phyloP scores from a whole-genome alignment of 1,284 basidiomycete species.

The Apiotrichum brassicae region DNA sequence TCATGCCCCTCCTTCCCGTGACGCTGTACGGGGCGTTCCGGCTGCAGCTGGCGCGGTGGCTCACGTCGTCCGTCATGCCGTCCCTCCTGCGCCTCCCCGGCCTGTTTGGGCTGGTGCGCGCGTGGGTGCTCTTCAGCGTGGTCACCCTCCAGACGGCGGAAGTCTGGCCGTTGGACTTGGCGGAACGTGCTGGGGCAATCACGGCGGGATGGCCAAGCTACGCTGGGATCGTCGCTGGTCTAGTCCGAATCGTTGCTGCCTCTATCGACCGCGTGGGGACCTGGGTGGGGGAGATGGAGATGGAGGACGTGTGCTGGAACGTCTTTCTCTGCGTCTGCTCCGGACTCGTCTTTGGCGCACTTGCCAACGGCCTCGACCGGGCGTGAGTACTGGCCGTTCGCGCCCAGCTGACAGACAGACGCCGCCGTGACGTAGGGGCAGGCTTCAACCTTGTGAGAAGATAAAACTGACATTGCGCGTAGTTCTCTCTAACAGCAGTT shows the following conservation, averaged over 20 bases:
- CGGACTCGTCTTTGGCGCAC: constrained; percentile 31
- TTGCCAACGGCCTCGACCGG: constrained; percentile 40
- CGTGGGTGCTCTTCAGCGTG: constrained; percentile 38
- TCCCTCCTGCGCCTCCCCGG: constrained; percentile 37
- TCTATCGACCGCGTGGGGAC: constrained; percentile 19
- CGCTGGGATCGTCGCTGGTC: neutral
- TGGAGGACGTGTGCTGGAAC: constrained; percentile 43
- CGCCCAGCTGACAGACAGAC: constrained; percentile 22
- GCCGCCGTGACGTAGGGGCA: constrained; percentile 31
- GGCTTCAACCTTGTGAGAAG: constrained; percentile 43
- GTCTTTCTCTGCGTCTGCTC: constrained; percentile 42
- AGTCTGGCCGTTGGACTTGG: constrained; percentile 24
- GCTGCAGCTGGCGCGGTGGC: constrained; percentile 6
- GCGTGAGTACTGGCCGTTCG: constrained; percentile 34
- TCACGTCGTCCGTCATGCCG: constrained; percentile 28
- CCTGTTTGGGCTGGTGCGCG: constrained; percentile 28
- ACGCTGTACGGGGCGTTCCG: constrained; percentile 5
- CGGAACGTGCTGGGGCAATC: neutral
- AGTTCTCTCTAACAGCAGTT: constrained; percentile 19
- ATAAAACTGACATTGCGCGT: too few relatives aligned
- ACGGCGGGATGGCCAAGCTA: neutral
- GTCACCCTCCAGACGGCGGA: constrained; percentile 37
- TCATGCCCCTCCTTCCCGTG: constrained; percentile 20
- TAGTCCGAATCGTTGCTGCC: constrained; percentile 6
- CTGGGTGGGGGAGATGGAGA: constrained; percentile 35